Percentiles rank a stretch among this genome's conserved stretches.
Evolutionary conservation across 2,329 filamentous ascomycete genomes (phyloP).

Genomic region (Fusarium drepaniforme): DNA sequence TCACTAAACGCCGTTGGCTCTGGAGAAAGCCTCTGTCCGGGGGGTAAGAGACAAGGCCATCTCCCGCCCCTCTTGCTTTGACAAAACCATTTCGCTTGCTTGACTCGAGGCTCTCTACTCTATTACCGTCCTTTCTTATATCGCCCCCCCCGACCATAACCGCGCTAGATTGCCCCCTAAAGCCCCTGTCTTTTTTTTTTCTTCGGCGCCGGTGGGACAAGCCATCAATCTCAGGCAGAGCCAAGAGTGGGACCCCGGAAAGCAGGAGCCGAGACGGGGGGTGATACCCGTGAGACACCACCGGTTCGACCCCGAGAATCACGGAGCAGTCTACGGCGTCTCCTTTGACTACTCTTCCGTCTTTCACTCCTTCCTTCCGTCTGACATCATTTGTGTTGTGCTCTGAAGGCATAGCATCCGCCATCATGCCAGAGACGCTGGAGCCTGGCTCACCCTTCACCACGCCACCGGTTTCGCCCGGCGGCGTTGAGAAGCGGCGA

Average conservation of each 20-base stretch:
- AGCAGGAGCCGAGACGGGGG: constrained; percentile 42
- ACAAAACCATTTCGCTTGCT: background rate
- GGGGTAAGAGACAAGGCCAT: background rate
- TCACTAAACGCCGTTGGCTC: constrained; percentile 28
- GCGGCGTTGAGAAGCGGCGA: constrained; percentile 46
- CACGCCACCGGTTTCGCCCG: constrained; percentile 39
- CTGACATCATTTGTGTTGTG: background rate
- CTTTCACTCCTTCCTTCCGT: background rate
- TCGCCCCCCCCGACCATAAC: constrained; percentile 4
- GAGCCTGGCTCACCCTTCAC: constrained; percentile 41
- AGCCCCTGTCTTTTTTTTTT: constrained; percentile 18
- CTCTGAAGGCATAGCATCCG: background rate
- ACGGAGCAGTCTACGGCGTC: constrained; percentile 39
- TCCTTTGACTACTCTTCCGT: constrained; percentile 23
- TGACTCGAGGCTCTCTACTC: background rate
- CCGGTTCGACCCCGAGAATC: constrained; percentile 37
- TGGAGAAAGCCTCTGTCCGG: constrained; percentile 3
- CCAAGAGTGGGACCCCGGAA: constrained; percentile 44
- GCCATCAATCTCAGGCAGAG: constrained; percentile 27
- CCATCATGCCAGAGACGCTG: constrained; percentile 47
- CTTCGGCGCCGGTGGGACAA: constrained; percentile 10
- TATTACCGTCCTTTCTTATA: constrained; percentile 18
- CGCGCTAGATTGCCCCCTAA: constrained; percentile 20
- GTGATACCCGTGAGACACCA: constrained; percentile 34
- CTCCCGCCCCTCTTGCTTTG: background rate